Evolutionary conservation across 805 yeast species (phyloP).

Genomic region (Yarrowia yakushimensis): DNA sequence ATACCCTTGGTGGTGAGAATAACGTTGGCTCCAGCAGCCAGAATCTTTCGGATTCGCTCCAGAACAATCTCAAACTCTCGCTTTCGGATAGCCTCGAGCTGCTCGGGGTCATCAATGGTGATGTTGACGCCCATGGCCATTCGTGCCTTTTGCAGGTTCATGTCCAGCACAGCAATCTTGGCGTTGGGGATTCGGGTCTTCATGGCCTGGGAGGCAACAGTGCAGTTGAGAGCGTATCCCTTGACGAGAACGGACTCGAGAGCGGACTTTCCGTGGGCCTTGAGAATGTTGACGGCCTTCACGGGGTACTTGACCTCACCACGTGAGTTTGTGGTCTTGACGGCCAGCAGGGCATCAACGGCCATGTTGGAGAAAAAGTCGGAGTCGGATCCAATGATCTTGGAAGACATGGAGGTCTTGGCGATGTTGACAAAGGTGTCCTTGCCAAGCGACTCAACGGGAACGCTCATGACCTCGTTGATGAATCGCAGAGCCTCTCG

Average conservation of each 20-base stretch:
- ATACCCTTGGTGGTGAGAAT: conserved; percentile 91
- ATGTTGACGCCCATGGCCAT: conserved; percentile 99
- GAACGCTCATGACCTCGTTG: conserved; percentile 74
- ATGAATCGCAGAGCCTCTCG: conserved; percentile 87
- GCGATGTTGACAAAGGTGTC: conserved; percentile 88
- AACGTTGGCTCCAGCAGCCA: conserved; percentile 88
- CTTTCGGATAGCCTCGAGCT: conserved; percentile 85
- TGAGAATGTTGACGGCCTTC: conserved; percentile 91
- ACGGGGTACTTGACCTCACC: conserved; percentile 93
- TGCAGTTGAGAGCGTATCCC: conserved; percentile 96
- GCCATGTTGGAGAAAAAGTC: conserved; percentile 87
- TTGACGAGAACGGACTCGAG: conserved; percentile 79
- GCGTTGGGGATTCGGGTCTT: conserved; percentile 63
- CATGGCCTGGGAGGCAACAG: conserved; percentile 98
- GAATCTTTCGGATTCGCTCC: conserved; percentile 77
- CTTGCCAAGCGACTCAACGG: conserved; percentile 74
- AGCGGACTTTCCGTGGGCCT: conserved; percentile 95
- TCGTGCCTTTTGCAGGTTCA: conserved; percentile 90
- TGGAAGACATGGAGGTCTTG: conserved; percentile 94
- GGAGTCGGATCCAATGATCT: conserved; percentile 90
- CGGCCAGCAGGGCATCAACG: conserved; percentile 93
- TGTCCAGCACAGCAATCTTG: conserved; percentile 81
- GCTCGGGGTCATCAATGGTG: conserved; percentile 96
- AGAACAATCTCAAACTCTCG: conserved; percentile 82
- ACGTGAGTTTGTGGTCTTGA: conserved; percentile 80